Percentiles rank a stretch among this genome's conserved stretches.
These are phyloP conservation scores for Rhodotorula sp. DNA, from an alignment of 1,284 basidiomycete genomes.

Conservation along the genomic window DNA sequence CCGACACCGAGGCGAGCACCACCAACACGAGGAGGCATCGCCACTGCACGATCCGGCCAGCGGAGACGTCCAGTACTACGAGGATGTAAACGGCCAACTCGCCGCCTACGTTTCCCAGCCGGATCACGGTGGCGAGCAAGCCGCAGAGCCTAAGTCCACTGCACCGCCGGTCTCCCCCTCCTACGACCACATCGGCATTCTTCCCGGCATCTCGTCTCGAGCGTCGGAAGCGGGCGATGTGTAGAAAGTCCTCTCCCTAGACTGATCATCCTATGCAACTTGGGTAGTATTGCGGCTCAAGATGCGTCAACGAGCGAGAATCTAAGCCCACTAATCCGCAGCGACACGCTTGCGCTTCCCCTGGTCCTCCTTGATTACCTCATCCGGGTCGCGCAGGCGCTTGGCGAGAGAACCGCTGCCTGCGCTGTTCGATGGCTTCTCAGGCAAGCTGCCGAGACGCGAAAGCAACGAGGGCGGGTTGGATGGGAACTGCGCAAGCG, in stretches of 20 bases:
- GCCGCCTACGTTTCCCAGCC: neutral
- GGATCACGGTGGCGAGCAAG: neutral
- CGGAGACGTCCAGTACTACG: constrained; percentile 1
- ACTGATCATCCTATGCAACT: neutral
- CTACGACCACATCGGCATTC: constrained; percentile 22
- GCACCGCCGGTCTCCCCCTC: neutral
- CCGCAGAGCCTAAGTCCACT: neutral
- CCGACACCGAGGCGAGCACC: neutral
- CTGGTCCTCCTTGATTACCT: neutral
- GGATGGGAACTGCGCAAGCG: too few relatives aligned
- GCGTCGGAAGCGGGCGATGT: neutral
- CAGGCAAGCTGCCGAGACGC: neutral
- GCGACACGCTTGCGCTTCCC: neutral
- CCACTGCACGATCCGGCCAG: neutral
- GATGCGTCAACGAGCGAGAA: neutral
- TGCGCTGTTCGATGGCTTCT: neutral
- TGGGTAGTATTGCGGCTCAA: neutral
- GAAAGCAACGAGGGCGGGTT: neutral
- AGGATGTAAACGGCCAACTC: constrained; percentile 22
- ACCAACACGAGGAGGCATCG: neutral
- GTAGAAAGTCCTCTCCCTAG: neutral
- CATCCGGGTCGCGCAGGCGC: constrained; percentile 3
- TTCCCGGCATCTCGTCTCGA: neutral
- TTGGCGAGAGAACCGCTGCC: neutral
- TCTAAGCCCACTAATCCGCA: neutral